Evolutionary conservation across 768 basidiomycete species (phyloP).

Genomic region (Pisolithus microcarpus): DNA sequence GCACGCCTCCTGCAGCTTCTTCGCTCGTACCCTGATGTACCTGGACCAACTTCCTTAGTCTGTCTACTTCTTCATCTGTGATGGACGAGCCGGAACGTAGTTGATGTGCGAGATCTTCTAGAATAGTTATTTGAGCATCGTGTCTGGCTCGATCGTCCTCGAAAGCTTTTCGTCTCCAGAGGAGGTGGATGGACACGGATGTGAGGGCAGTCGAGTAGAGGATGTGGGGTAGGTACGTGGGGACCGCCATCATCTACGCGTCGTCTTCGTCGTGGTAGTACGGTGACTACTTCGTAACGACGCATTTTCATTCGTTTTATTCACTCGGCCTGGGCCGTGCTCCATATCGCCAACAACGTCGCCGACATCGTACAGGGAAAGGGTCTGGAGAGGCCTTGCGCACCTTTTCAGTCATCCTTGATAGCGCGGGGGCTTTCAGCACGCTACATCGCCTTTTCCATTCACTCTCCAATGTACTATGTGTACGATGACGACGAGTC

Average conservation of each 20-base stretch:
- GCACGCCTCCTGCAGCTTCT: slow-evolving; percentile 6
- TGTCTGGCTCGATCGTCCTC: slow-evolving; percentile 49
- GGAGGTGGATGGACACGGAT: slow-evolving; percentile 61
- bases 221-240: slow-evolving; percentile 54
- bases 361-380: no score
- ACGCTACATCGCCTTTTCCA: no score
- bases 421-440: no score
- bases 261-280: no score
- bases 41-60: slow-evolving; percentile 48
- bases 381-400: no score
- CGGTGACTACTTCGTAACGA: no score
- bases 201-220: slow-evolving; percentile 59
- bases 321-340: no score
- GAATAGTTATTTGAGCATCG: slow-evolving; percentile 53
- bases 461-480: no score
- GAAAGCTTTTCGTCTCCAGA: slow-evolving; percentile 42
- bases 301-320: no score
- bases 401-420: no score
- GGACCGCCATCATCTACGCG: slow-evolving; percentile 17
- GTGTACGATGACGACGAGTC: no score
- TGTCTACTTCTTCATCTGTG: slow-evolving; percentile 44
- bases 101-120: slow-evolving; percentile 51
- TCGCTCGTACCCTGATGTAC: slow-evolving; percentile 11
- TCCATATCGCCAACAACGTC: no score
- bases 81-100: slow-evolving; percentile 41